Conservation (phyloP, 1,139 yeast genomes). For the Blastobotrys petasosporus region DNA sequence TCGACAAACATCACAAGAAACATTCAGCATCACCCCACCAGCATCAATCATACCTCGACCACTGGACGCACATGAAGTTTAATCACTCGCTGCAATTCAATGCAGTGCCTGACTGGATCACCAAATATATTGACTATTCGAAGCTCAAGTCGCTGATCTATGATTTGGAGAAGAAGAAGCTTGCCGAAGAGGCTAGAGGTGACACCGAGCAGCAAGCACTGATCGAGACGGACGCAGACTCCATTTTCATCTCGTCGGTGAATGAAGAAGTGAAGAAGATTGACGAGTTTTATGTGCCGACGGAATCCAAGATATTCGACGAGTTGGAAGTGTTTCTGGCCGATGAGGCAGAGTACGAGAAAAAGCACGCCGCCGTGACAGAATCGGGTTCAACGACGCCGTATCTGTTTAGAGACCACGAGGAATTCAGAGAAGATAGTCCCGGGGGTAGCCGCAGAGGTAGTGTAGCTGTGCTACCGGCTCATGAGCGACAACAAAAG, state of each 20-base stretch:
- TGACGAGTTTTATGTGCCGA: constrained; percentile 46
- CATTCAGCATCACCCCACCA: background rate
- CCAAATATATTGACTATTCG: constrained; percentile 59
- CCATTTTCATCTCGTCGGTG: constrained; percentile 46
- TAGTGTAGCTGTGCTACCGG: background rate
- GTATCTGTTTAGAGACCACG: background rate
- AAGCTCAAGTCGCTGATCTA: constrained; percentile 58
- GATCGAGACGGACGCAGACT: constrained; percentile 43
- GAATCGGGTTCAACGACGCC: background rate
- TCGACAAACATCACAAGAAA: background rate
- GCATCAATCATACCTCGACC: background rate
- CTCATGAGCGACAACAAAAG: background rate
- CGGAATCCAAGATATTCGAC: constrained; percentile 44
- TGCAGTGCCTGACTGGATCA: constrained; percentile 78
- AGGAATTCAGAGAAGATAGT: background rate
- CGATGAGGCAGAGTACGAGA: constrained; percentile 30
- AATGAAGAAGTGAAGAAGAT: constrained; percentile 53
- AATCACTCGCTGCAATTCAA: constrained; percentile 69
- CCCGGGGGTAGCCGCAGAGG: background rate
- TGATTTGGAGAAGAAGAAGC: constrained; percentile 37
- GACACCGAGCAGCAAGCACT: constrained; percentile 36
- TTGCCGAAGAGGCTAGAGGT: constrained; percentile 26
- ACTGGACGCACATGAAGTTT: constrained; percentile 52
- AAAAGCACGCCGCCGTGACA: constrained; percentile 7
- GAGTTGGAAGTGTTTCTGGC: constrained; percentile 44